phyloP scores from a whole-genome alignment of 345 rosid species.

The Firmiana major region DNA sequence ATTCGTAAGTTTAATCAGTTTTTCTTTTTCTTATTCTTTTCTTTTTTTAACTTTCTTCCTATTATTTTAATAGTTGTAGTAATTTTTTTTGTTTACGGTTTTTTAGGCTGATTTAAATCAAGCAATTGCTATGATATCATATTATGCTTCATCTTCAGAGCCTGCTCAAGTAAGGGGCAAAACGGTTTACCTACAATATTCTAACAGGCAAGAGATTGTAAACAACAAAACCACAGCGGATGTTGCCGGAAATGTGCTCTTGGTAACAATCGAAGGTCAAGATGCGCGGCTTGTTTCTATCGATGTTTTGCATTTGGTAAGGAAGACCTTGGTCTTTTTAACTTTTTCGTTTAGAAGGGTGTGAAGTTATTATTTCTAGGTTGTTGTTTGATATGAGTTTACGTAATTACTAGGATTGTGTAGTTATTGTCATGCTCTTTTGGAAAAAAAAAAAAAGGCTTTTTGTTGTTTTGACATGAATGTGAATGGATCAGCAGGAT shows the following conservation, averaged over 20 bases:
- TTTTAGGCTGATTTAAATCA: constrained; percentile 90
- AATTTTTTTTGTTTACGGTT: background rate
- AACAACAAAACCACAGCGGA: constrained; percentile 97
- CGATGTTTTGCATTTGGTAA: constrained; percentile 96
- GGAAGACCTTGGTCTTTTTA: constrained; percentile 25
- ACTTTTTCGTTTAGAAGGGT: constrained; percentile 28
- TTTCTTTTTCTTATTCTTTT: background rate
- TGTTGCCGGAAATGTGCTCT: constrained; percentile 93
- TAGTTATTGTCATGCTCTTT: constrained; percentile 49
- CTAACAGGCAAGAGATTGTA: constrained; percentile 96
- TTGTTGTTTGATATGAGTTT: constrained; percentile 37
- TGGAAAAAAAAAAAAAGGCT: constrained; percentile 31
- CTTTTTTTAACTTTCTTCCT: background rate
- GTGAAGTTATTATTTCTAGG: constrained; percentile 35
- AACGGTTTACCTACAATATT: constrained; percentile 97
- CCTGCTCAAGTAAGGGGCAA: constrained; percentile 99
- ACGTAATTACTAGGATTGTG: constrained; percentile 61
- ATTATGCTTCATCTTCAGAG: constrained; percentile 92
- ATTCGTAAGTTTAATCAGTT: constrained; percentile 54
- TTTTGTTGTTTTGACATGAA: constrained; percentile 68
- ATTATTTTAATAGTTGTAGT: background rate
- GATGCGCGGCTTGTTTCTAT: constrained; percentile 99
- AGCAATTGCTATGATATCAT: constrained; percentile 97
- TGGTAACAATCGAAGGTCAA: constrained; percentile 88
- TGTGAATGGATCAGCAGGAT: constrained; percentile 99